Percentiles rank a stretch among this genome's conserved stretches.
Conservation (phyloP, 2,329 filamentous ascomycete species). For the Ampelomyces quisqualis region DNA sequence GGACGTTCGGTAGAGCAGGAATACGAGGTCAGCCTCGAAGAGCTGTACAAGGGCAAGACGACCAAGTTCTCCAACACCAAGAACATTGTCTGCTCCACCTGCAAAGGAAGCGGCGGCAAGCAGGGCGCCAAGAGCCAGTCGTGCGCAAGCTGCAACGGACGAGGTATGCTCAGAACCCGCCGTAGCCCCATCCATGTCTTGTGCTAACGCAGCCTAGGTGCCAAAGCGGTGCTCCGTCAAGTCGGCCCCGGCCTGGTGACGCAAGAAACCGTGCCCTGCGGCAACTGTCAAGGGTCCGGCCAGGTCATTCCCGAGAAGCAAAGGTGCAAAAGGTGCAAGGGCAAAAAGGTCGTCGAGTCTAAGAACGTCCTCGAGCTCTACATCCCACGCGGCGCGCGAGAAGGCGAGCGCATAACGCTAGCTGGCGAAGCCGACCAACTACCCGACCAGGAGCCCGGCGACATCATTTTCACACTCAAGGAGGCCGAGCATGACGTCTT, state of each 20-base stretch:
- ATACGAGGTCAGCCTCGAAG: slow-evolving; percentile 88
- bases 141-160: slow-evolving; percentile 82
- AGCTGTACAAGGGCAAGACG: slow-evolving; percentile 97
- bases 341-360: slow-evolving; percentile 79
- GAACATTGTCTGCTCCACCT: slow-evolving; percentile 82
- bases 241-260: slow-evolving; percentile 85
- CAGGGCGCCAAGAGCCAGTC: slow-evolving; percentile 82
- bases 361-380: slow-evolving; percentile 96
- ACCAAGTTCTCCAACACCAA: slow-evolving; percentile 96
- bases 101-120: slow-evolving; percentile 87
- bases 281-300: slow-evolving; percentile 81
- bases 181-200: not conserved
- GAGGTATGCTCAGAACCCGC: slow-evolving; percentile 50
- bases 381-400: slow-evolving; percentile 75
- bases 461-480: slow-evolving; percentile 85
- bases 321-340: slow-evolving; percentile 98
- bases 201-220: slow-evolving; percentile 50
- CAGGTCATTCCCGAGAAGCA: slow-evolving; percentile 93
- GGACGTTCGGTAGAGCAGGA: slow-evolving; percentile 84
- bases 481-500: slow-evolving; percentile 83
- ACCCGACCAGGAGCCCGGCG: slow-evolving; percentile 84
- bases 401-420: slow-evolving; percentile 86
- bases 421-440: slow-evolving; percentile 93
- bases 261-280: slow-evolving; percentile 75
- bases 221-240: slow-evolving; percentile 74